A percentile compares a stretch with the other conserved stretches of the same genome.
Conservation (phyloP, 1,284 basidiomycete genomes). For the Ceratobasidium papillatum region DNA sequence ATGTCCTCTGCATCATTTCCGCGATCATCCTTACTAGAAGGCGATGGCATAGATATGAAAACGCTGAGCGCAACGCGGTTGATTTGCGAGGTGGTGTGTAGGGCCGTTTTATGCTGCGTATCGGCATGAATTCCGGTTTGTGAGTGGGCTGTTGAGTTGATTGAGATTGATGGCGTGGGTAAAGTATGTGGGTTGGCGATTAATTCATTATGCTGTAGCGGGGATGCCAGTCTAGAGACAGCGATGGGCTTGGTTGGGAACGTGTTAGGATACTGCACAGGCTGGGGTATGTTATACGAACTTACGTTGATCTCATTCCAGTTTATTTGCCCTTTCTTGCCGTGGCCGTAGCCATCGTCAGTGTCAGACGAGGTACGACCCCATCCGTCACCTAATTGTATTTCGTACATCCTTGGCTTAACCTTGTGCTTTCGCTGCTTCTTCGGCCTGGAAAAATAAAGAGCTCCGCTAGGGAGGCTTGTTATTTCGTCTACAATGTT, state of each 20-base stretch:
- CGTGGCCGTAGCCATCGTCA: neutral
- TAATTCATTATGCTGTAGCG: neutral
- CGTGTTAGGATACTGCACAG: neutral
- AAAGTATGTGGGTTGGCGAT: neutral
- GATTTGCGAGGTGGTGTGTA: neutral
- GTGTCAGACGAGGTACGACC: neutral
- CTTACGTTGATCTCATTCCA: conserved; percentile 15
- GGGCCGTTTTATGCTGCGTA: neutral
- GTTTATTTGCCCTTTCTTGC: neutral
- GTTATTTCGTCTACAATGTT: conserved; percentile 12
- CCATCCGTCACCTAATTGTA: neutral
- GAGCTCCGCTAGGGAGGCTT: conserved; percentile 22
- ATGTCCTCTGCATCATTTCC: neutral
- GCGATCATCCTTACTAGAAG: neutral
- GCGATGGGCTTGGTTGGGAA: conserved; percentile 15
- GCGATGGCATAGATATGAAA: conserved; percentile 31
- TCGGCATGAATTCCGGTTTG: too few species aligned
- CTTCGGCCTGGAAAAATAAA: conserved; percentile 1
- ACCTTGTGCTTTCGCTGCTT: conserved; percentile 4
- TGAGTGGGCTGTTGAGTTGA: too few species aligned
- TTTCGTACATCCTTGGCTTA: conserved; percentile 14
- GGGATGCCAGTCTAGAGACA: neutral
- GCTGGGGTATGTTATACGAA: too few species aligned
- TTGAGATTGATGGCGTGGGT: too few species aligned
- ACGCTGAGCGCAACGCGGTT: conserved; percentile 16